phyloP scores from a whole-genome alignment of 805 yeast species.

The Starmerella powellii region DNA sequence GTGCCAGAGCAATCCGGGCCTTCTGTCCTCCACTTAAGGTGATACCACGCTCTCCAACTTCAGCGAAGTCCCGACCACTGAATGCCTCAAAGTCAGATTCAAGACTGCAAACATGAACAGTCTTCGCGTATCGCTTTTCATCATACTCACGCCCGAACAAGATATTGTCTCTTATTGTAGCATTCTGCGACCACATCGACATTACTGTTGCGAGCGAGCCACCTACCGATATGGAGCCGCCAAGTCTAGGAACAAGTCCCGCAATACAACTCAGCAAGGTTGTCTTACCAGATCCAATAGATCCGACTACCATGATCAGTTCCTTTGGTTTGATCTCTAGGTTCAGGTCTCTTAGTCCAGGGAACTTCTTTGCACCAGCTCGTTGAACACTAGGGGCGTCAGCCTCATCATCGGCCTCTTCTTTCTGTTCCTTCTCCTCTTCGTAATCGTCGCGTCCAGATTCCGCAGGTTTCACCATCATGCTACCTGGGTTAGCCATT shows the following conservation, averaged over 20 bases:
- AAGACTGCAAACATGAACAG: constrained; percentile 54
- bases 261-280: constrained; percentile 59
- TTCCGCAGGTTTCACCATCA: constrained; percentile 2
- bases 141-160: constrained; percentile 51
- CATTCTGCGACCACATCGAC: constrained; percentile 74
- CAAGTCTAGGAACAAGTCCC: constrained; percentile 51
- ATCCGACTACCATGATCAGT: constrained; percentile 63
- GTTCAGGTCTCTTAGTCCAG: constrained; percentile 41
- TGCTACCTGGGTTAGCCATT: constrained; percentile 1
- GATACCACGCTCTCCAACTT: constrained; percentile 82
- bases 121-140: constrained; percentile 38
- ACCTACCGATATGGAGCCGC: constrained; percentile 41
- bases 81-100: constrained; percentile 52
- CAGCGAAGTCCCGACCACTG: constrained; percentile 57
- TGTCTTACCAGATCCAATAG: constrained; percentile 73
- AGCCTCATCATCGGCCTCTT: constrained; percentile 7
- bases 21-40: constrained; percentile 86
- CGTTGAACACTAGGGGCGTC: no score
- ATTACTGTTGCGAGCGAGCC: constrained; percentile 49
- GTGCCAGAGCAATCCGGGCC: constrained; percentile 71
- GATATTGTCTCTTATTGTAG: constrained; percentile 64
- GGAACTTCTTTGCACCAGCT: constrained; percentile 27
- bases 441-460: constrained; percentile 10
- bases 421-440: constrained; percentile 14
- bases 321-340: constrained; percentile 50